Base-by-base conservation (phyloP, 495 filamentous ascomycete species). In the Amniculicola lignicola region DNA sequence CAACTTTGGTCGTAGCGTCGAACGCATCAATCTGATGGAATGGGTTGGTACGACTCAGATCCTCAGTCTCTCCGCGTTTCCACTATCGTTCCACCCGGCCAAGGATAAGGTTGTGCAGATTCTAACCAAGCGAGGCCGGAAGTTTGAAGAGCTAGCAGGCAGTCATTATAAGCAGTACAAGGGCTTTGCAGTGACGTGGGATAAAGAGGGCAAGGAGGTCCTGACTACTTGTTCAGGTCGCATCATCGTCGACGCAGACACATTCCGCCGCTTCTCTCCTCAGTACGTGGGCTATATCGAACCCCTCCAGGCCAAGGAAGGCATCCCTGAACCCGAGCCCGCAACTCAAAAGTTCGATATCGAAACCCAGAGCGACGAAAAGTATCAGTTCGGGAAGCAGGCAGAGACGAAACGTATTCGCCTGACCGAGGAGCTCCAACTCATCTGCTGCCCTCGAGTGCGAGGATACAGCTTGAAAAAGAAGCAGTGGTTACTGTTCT, bases 81-180 rank as follows among this genome's bases (percentile, higher is more conserved):
- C 86, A 1, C 63, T 85, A 0, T 66, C 67, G 2, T 83, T 75
- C 58, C 83, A 86, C 62, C 57, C 70, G 0, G 67, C 76, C 11
- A 65, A 67, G 36, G 67, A 73, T 0, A 67, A 61, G 21, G 54
- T 82, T n/a, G 56, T 54, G 16, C 51, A 52, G 21, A 31, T 59
- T 18, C 63, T 74, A 3, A 53, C 70, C 37, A 54, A 67, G 45
- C 66, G 70, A 10, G 71, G 70, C 27, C 42, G 52, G 25, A 66
- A 55, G 37, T 59, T 72, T 31, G 71, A 72, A 48, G 38, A 43
- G 38, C 72, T 82, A 16, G 73, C 74, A 33, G 82, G 84, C 0
- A 79, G 77, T 38, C 78, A 83, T 56, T 85, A 84, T 71, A 82
- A 80, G 59, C 64, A 73, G 10, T 85, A 85, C 63, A 66, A 76